A percentile compares a stretch with the other conserved stretches of the same genome.
These are phyloP conservation scores for Noccaea bulbosa DNA, from an alignment of 345 rosid genomes.

Conservation along the genomic window DNA sequence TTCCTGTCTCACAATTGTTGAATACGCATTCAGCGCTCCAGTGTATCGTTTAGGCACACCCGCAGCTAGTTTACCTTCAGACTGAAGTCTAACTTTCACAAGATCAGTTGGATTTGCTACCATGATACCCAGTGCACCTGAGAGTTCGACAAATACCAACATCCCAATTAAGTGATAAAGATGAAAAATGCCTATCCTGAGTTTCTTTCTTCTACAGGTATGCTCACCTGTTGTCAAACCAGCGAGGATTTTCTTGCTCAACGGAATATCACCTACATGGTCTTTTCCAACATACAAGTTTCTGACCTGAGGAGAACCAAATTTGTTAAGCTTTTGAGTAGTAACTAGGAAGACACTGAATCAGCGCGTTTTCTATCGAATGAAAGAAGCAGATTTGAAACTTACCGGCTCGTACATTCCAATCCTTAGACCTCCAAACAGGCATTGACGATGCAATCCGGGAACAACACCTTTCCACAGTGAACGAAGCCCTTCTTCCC, in stretches of 20 bases:
- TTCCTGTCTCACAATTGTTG: slow-evolving; percentile 95
- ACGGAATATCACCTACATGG: slow-evolving; percentile 90
- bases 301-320: slow-evolving; percentile 65
- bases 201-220: slow-evolving; percentile 16
- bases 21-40: slow-evolving; percentile 93
- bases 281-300: slow-evolving; percentile 81
- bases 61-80: slow-evolving; percentile 94
- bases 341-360: slow-evolving; percentile 4
- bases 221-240: slow-evolving; percentile 94
- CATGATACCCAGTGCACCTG: slow-evolving; percentile 87
- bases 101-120: slow-evolving; percentile 99
- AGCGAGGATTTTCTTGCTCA: slow-evolving; percentile 94
- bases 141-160: slow-evolving; percentile 7
- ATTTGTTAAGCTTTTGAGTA: slow-evolving; percentile 11
- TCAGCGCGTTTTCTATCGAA: not conserved
- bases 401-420: slow-evolving; percentile 97
- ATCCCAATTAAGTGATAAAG: not conserved
- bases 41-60: slow-evolving; percentile 95
- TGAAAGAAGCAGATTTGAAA: slow-evolving; percentile 37
- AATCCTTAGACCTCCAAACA: slow-evolving; percentile 93
- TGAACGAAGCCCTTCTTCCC: slow-evolving; percentile 89
- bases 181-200: not conserved
- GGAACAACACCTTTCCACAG: slow-evolving; percentile 98
- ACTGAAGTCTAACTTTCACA: slow-evolving; percentile 97
- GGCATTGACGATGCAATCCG: slow-evolving; percentile 94